Base-by-base conservation (phyloP, 345 rosid genomes). In the Euphorbia tirucalli region DNA sequence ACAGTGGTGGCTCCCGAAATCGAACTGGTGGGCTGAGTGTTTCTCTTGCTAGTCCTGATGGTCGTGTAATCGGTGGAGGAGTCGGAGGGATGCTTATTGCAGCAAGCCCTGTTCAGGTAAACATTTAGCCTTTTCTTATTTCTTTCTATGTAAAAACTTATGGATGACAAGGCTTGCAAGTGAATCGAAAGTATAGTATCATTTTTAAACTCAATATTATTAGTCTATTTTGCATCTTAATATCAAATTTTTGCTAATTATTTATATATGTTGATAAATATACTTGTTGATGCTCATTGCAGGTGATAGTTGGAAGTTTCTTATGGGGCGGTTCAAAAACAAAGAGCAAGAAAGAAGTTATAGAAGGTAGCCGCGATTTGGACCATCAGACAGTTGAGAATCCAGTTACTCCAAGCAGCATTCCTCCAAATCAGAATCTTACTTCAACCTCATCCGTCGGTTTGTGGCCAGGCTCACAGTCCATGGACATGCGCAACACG, bases 301-400 rank as follows among this genome's bases (percentile, higher is more conserved):
- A 95, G 99, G 97, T 92, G 57, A 90, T 92, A n/a, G 85, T 88
- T 57, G 99, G 99, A 71, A 95, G 97, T 86, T 95, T 92, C 77
- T 25, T 88, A 4, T 90, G 88, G 96, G 93, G 88, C 72, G 88
- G 87, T 74, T 80, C 96, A 48, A 95, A 88, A 84, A 71, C 75
- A 18, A 90, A 92, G 87, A 86, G 55, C 85, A 90, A 88, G 84
- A 87, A 89, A 78, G 93, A 82, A 65, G 88, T 77, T 74, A 58
- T 85, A 8, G 87, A 84, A 78, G 83, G 72, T 46, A 67, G 81
- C 19, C 72, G 82, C 73, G 89, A 81, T 14, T 44, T 79, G 0
- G 83, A 87, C 44, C 79, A 78, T 71, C 91, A 81, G 70, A 68
- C 70, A 11, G 62, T 74, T 14, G 89, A 85, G 43, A 84, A 84